Conservation (phyloP, 2,329 filamentous ascomycete species). For the Hyphodiscus sp. region DNA sequence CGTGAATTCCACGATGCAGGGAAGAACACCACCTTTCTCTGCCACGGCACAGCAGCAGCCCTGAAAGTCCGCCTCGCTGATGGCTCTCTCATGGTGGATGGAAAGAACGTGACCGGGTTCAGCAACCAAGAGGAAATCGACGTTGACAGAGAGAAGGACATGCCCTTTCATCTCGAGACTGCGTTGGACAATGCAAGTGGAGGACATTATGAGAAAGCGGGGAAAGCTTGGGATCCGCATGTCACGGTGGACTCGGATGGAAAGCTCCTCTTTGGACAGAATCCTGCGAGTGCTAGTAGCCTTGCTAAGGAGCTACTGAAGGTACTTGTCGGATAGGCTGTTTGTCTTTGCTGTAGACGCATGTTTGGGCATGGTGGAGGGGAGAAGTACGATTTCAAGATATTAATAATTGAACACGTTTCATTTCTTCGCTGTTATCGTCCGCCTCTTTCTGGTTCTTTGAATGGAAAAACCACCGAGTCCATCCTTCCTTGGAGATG, state of each 20-base stretch:
- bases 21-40: constrained; percentile 59
- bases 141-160: constrained; percentile 33
- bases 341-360: no score
- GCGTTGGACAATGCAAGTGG: constrained; percentile 38
- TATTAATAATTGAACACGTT: no score
- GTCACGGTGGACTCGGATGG: constrained; percentile 31
- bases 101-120: constrained; percentile 52
- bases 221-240: constrained; percentile 33
- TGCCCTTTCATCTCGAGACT: constrained; percentile 57
- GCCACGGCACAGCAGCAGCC: constrained; percentile 60
- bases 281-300: constrained; percentile 32
- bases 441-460: no score
- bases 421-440: no score
- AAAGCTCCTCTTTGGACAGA: constrained; percentile 37
- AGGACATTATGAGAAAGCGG: constrained; percentile 51
- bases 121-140: constrained; percentile 45
- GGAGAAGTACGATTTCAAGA: no score
- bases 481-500: no score
- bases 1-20: constrained; percentile 53
- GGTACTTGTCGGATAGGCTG: not conserved
- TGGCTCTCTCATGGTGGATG: constrained; percentile 48
- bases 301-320: constrained; percentile 15
- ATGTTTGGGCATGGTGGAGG: no score
- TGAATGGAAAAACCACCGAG: no score
- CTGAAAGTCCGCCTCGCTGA: constrained; percentile 46